A percentile compares a stretch with the other conserved stretches of the same genome.
Evolutionary conservation across 2,329 filamentous ascomycete species (phyloP).

Genomic region (Penicillium sp.): DNA sequence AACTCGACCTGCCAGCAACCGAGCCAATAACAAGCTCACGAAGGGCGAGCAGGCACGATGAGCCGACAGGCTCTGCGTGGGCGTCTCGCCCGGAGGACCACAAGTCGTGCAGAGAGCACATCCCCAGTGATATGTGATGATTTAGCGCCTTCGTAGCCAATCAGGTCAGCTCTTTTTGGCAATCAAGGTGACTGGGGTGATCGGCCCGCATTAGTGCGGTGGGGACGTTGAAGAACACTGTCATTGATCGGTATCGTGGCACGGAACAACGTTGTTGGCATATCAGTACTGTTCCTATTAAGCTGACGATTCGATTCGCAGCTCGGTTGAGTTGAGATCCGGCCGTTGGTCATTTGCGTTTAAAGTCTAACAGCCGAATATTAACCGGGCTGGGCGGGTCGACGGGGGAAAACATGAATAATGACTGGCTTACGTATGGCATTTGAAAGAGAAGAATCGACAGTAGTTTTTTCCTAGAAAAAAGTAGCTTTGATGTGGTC

Average conservation of each 20-base stretch:
- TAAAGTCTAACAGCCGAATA: no score
- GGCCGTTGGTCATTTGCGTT: no score
- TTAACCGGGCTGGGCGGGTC: no score
- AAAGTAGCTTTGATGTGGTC: no score
- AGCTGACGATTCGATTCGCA: no score
- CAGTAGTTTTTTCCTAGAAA: no score
- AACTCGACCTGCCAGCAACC: constrained; percentile 4
- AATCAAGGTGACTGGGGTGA: constrained; percentile 17
- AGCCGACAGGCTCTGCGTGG: neutral
- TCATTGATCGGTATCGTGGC: neutral
- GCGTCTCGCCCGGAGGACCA: constrained; percentile 9
- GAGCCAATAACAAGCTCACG: constrained; percentile 9
- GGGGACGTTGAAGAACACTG: constrained; percentile 3
- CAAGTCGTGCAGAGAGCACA: constrained; percentile 2
- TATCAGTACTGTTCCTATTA: no score
- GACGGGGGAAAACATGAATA: no score
- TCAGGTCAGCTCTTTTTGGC: constrained; percentile 7
- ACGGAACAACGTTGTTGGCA: neutral
- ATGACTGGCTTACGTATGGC: no score
- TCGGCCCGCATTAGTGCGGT: constrained; percentile 21
- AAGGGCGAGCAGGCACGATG: neutral
- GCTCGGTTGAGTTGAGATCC: no score
- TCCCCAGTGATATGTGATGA: constrained; percentile 16
- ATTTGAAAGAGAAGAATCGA: no score
- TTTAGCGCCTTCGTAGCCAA: constrained; percentile 17